Base-by-base conservation (phyloP, 805 yeast genomes). In the Ogataea parapolymorpha region DNA sequence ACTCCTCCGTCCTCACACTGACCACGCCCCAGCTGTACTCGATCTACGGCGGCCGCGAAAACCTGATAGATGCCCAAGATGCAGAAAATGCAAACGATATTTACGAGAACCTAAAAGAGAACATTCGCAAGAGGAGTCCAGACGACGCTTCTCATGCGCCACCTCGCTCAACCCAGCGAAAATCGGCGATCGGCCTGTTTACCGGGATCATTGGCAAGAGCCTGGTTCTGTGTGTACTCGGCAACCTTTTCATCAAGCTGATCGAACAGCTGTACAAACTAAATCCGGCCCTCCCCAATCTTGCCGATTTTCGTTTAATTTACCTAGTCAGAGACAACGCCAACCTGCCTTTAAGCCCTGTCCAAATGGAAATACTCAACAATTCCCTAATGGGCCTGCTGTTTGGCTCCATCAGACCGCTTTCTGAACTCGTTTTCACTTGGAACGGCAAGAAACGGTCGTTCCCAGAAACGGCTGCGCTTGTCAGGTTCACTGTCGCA, bases 351-450 rank as follows among this genome's bases (percentile, higher is more conserved):
- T 49, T 62, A 5, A 33, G 45, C 12, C 25, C 45, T 1, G 12
- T 35, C 6, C 36, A 41, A 30, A 18, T 47, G 30, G 46, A 45
- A 8, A 38, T 66, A 4, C 30, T 55, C 10, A 57, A 55, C 36
- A 53, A 66, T 45, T 63, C 77, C 4, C 34, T 77, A 8, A 78
- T 78, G 48, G 88, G 88, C 2, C 52, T 79, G 12, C 44, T 75
- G n/a, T 70, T 81, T 62, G 82, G 85, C n/a, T 56, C 69, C 6
- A 53, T 74, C 11, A 70, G 75, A 29, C 85, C 86, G 4, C 29
- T 68, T 0, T 43, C 63, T 17, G 71, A 70, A 38, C 28, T 37
- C 15, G 35, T 51, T 5, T 42, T 44, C 6, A 50, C 46, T 30
- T 31, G 31, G 7, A 43, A 43, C 6, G 35, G 45, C 25, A 23